phyloP scores from a whole-genome alignment of 176 grass and related monocot species.

The Carex parvula region DNA sequence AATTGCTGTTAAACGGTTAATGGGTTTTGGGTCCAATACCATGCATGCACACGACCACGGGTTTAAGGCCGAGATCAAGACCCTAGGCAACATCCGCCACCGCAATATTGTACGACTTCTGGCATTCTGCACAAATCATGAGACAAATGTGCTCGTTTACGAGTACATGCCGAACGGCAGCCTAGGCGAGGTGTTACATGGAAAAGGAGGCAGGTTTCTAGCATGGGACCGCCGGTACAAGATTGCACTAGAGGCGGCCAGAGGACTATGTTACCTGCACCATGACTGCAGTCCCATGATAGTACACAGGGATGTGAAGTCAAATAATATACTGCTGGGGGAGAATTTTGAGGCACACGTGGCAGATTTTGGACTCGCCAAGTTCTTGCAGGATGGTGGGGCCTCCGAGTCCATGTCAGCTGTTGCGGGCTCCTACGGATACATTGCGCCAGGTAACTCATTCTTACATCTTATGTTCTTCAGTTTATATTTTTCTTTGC shows the following conservation, averaged over 20 bases:
- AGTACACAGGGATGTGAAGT: constrained; percentile 97
- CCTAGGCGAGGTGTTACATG: constrained; percentile 71
- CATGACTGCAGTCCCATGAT: constrained; percentile 87
- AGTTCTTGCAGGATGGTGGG: constrained; percentile 54
- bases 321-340: constrained; percentile 85
- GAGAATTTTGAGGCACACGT: constrained; percentile 78
- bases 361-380: constrained; percentile 93
- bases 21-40: constrained; percentile 3
- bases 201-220: constrained; percentile 61
- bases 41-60: constrained; percentile 51
- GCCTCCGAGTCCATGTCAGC: constrained; percentile 87
- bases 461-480: neutral
- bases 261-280: constrained; percentile 93
- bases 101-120: constrained; percentile 90
- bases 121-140: constrained; percentile 52
- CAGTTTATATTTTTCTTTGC: neutral
- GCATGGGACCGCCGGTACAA: constrained; percentile 60
- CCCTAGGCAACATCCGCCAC: constrained; percentile 84
- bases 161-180: constrained; percentile 92
- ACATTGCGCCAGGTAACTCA: constrained; percentile 77
- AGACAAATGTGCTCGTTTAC: constrained; percentile 72
- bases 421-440: constrained; percentile 94
- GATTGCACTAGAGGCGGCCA: constrained; percentile 74
- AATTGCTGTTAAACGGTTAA: constrained; percentile 85
- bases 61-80: constrained; percentile 80